Conservation (phyloP, 2,329 filamentous ascomycete species). For the Mycosphaerella arachidis region DNA sequence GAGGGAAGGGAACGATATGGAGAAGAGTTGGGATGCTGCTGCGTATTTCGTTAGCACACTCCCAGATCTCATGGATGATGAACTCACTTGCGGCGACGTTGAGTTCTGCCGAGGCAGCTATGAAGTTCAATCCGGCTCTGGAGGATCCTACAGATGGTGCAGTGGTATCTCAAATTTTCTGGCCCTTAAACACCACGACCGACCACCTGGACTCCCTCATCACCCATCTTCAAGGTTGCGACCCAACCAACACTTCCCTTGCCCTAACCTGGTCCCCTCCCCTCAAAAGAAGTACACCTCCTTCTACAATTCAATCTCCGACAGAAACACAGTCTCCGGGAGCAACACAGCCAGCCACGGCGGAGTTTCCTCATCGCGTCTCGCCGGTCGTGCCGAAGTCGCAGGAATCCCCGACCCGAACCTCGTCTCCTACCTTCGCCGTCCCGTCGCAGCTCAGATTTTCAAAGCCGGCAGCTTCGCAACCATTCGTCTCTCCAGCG, state of each 20-base stretch:
- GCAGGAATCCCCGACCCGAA: slow-evolving; percentile 13
- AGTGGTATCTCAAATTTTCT: slow-evolving; percentile 28
- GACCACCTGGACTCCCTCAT: slow-evolving; percentile 19
- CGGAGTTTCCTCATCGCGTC: slow-evolving; percentile 32
- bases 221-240: slow-evolving; percentile 4
- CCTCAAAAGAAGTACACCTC: slow-evolving; percentile 24
- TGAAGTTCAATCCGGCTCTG: slow-evolving; percentile 34
- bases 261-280: slow-evolving; percentile 11
- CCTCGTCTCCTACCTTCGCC: slow-evolving; percentile 15
- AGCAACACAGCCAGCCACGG: slow-evolving; percentile 30
- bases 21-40: slow-evolving; percentile 33
- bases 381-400: slow-evolving; percentile 31
- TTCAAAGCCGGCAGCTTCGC: slow-evolving; percentile 23
- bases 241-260: slow-evolving; percentile 8
- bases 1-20: slow-evolving; percentile 27
- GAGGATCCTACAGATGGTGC: slow-evolving; percentile 28
- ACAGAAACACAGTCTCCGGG: too few relatives aligned
- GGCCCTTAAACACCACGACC: slow-evolving; percentile 28
- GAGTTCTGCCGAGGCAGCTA: slow-evolving; percentile 8
- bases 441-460: slow-evolving; percentile 19
- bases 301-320: slow-evolving; percentile 30
- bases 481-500: slow-evolving; percentile 28
- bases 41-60: slow-evolving; percentile 27
- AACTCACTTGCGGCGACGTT: slow-evolving; percentile 25
- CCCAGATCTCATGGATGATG: slow-evolving; percentile 32